Conservation (phyloP, 2,329 filamentous ascomycete genomes). For the Huntiella omanensis region DNA sequence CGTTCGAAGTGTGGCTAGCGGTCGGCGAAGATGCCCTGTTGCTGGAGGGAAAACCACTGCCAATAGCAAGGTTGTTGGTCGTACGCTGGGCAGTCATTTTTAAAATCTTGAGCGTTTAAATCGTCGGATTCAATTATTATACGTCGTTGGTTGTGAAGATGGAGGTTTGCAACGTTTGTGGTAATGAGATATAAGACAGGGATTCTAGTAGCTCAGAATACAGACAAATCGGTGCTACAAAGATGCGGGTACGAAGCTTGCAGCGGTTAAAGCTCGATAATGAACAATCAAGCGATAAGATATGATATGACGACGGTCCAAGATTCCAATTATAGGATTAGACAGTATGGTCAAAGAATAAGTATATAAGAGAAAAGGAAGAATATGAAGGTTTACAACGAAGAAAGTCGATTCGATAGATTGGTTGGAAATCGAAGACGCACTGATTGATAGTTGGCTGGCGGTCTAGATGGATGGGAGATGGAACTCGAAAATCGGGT, state of each 20-base stretch:
- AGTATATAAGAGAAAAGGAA: not conserved
- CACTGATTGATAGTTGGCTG: too few species aligned
- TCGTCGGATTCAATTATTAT: not conserved
- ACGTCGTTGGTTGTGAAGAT: too few species aligned
- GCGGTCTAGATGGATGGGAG: too few species aligned
- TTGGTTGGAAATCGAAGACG: too few species aligned
- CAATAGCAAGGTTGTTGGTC: slow-evolving; percentile 40
- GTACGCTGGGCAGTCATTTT: slow-evolving; percentile 7
- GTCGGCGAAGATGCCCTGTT: slow-evolving; percentile 64
- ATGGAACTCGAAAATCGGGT: too few species aligned
- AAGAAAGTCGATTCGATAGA: not conserved
- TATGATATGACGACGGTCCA: too few species aligned
- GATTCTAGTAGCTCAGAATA: slow-evolving; percentile 5
- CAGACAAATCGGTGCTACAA: not conserved
- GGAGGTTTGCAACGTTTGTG: too few species aligned
- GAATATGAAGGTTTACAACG: not conserved
- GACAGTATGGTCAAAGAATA: not conserved
- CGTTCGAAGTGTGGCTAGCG: slow-evolving; percentile 61
- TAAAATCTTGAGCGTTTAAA: not conserved
- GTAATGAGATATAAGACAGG: not conserved
- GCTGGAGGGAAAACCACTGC: slow-evolving; percentile 54
- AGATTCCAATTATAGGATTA: not conserved
- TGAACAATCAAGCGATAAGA: slow-evolving; percentile 2
- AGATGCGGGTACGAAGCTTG: slow-evolving; percentile 2
- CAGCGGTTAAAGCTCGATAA: slow-evolving; percentile 1